phyloP scores from a whole-genome alignment of 495 filamentous ascomycete species.

The Talaromyces adpressus region DNA sequence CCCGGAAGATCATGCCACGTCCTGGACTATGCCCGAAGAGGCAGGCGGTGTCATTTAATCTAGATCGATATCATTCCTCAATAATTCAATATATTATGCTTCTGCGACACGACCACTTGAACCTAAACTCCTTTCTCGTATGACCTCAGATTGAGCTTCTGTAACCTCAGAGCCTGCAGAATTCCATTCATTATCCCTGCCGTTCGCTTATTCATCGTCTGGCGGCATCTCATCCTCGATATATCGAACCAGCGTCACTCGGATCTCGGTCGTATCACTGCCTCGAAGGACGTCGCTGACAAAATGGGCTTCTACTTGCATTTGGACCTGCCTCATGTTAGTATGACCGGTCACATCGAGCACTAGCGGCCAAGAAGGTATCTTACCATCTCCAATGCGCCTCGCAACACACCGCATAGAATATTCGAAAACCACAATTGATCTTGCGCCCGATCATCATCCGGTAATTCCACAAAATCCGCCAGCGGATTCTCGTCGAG shows the following conservation, averaged over 20 bases:
- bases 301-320: slow-evolving; percentile 97
- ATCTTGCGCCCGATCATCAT: slow-evolving; percentile 92
- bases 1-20: neutral
- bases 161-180: neutral
- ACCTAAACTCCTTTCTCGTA: neutral
- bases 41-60: neutral
- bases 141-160: neutral
- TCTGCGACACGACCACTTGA: neutral
- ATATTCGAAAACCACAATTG: slow-evolving; percentile 99
- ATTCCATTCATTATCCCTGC: neutral
- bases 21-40: neutral
- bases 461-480: slow-evolving; percentile 94
- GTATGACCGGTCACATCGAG: slow-evolving; percentile 2
- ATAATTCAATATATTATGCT: neutral
- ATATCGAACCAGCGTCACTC: slow-evolving; percentile 84
- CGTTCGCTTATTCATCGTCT: slow-evolving; percentile 71
- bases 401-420: slow-evolving; percentile 84
- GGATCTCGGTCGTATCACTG: slow-evolving; percentile 95
- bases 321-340: slow-evolving; percentile 62
- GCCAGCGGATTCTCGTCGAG: slow-evolving; percentile 97
- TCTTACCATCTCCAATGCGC: slow-evolving; percentile 87
- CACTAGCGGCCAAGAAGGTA: neutral
- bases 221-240: slow-evolving; percentile 97
- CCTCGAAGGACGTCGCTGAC: slow-evolving; percentile 90
- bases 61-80: neutral